Evolutionary conservation across 2,329 filamentous ascomycete species (phyloP), one percentile per base, ranked within the genome.

Genomic region (Fusarium cyanostomum): DNA sequence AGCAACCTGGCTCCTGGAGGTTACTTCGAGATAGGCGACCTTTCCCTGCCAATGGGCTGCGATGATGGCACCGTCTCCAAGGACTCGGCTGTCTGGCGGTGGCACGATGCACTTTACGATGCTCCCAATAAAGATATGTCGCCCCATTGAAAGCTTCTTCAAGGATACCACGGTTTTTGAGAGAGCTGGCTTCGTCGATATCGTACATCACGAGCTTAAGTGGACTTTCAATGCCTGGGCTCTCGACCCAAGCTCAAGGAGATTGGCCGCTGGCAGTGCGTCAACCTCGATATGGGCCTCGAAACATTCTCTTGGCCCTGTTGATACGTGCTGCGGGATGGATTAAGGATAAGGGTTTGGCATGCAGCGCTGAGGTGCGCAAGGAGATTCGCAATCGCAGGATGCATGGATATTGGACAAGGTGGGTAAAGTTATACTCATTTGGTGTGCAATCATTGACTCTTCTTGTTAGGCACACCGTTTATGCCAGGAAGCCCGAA

Each of bases 151-250:
- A 9, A 59, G 55, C 16, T 67, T 66, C 15, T 70, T 68, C 1
- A 61, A 66, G 27, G 50, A 65, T 12, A 69, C 62, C 28, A 45
- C 62, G 15, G 74, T 75, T 42, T 73, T 86, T 48, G 70, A 73
- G 16, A 78, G 81, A n/a, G 81, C 80, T 0, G 84, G 84, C 3
- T 86, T 86, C 63, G 73, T 75, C 43, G 76, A 84, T 60, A 78
- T 87, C 0, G 69, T 71, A 1, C 79, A 84, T 63, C 72, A 75
- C 8, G 67, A 79, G 16, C 80, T 75, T 67, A 81, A 79, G 67
- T 78, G 82, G 70, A 82, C 82, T 1, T 74, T 77, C 54, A 81
- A 79, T 63, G 71, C 76, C 5, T 85, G 83, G 82, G 78, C 82
- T 0, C 79, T 77, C 34, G 77, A 82, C 27, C 73, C 13, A 79